phyloP scores from a whole-genome alignment of 2,329 filamentous ascomycete genomes.

The Orbilia javanica region DNA sequence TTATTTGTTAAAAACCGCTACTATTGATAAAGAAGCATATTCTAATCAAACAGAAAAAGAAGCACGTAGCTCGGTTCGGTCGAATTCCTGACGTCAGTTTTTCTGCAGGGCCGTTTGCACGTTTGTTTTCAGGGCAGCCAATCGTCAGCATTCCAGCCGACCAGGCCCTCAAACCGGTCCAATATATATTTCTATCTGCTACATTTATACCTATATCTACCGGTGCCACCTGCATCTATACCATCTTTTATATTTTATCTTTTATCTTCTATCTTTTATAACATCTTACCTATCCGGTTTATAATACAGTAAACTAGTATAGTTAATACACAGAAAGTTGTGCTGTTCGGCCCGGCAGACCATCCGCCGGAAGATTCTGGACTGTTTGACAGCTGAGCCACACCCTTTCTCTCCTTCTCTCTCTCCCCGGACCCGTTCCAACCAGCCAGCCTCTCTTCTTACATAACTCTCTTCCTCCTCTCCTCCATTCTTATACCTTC shows the following conservation, averaged over 20 bases:
- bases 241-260: no score
- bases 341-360: not conserved
- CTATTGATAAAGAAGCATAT: no score
- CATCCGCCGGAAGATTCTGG: not conserved
- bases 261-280: no score
- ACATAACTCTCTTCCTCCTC: not conserved
- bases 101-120: conserved; percentile 2
- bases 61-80: no score
- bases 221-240: no score
- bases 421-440: no score
- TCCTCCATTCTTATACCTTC: no score
- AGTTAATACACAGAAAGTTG: not conserved
- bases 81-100: conserved; percentile 10
- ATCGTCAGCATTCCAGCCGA: conserved; percentile 39
- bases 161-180: not conserved
- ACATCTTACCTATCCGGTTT: no score
- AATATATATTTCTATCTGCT: not conserved
- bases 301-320: no score
- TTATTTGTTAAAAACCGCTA: no score
- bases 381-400: not conserved
- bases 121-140: conserved; percentile 7
- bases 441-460: not conserved
- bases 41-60: no score
- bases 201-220: no score
- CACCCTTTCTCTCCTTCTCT: not conserved